A percentile compares a stretch with the other conserved stretches of the same genome.
Evolutionary conservation across 1,139 yeast species (phyloP).

Genomic region (Debaryomyces singareniensis): DNA sequence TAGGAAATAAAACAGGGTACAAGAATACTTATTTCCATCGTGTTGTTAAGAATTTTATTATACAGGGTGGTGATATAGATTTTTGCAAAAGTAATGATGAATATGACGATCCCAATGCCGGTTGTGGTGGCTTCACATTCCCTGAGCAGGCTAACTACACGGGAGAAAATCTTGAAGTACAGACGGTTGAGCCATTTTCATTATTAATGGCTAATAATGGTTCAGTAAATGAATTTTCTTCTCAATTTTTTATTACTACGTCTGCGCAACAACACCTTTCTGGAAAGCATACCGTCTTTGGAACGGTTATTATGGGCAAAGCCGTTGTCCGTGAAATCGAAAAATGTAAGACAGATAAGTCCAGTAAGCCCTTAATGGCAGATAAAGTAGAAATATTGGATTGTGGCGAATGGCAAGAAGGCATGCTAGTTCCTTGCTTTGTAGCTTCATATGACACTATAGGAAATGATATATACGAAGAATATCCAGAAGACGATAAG

Average conservation of each 20-base stretch:
- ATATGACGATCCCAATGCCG: conserved; percentile 32
- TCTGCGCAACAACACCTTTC: conserved; percentile 65
- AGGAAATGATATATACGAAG: conserved; percentile 70
- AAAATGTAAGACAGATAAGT: conserved; percentile 34
- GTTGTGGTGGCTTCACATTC: conserved; percentile 50
- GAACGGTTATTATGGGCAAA: conserved; percentile 58
- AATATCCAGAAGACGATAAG: conserved; percentile 65
- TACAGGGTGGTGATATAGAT: conserved; percentile 68
- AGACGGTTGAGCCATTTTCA: conserved; percentile 41
- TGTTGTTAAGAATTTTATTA: conserved; percentile 66
- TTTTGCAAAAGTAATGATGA: conserved; percentile 20
- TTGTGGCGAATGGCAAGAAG: conserved; percentile 62
- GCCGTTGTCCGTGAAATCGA: conserved; percentile 66
- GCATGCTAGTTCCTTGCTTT: conserved; percentile 47
- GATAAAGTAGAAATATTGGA: conserved; percentile 45
- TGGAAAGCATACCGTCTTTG: conserved; percentile 76
- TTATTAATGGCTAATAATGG: conserved; percentile 76
- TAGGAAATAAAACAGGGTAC: conserved; percentile 16
- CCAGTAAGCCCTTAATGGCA: conserved; percentile 37
- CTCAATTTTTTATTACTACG: conserved; percentile 78
- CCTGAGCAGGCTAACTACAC: conserved; percentile 36
- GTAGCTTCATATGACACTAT: conserved; percentile 55
- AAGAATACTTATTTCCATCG: conserved; percentile 54
- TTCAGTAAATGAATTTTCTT: conserved; percentile 48
- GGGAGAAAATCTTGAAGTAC: conserved; percentile 53